Evolutionary conservation across 306 rosid genomes (phyloP), one percentile per base, ranked within the genome.

Genomic region (Hippophae rhamnoides): DNA sequence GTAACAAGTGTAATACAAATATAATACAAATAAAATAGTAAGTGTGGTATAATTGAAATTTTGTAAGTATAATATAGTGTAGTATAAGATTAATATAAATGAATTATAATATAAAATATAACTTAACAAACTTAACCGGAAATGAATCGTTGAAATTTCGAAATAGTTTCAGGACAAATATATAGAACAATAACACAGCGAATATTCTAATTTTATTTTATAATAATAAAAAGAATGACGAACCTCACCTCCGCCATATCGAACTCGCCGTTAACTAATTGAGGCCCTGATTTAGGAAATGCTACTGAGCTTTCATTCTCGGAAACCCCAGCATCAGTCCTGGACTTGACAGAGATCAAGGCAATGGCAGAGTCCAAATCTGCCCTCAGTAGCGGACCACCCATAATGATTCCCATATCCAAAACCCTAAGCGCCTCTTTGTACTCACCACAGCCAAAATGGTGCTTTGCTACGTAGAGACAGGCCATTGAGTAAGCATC

Each of bases 401-500:
- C 96, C 99, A 92, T 88, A 71, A 92, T 89, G 54, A 92, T 55
- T 13, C 95, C 96, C 99, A 85, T 81, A 40, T 92, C 95, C 66
- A 85, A 67, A 71, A 70, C 85, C 78, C 85, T 79, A 51, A 92
- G 89, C 3, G 96, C 93, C 58, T 86, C 96, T 61, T 61, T 73
- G 46, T 78, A 79, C 40, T 85, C 90, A 6, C 82, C 79, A 25
- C 47, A 69, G 51, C 63, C 54, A 52, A 71, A 77, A 54, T 84
- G 93, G 61, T 69, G 78, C 66, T 61, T 83, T 8, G 99, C 93
- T 50, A 84, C 80, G 60, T 79, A 78, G 41, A 92, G 79, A 74
- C 96, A 88, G 6, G 96, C 96, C 96, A 92, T 80, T 1, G 96
- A 86, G 74, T 83, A 92, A 12, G 96, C 99, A 64, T 92, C 93